Conservation (phyloP, 805 yeast species). For the Hanseniaspora pseudoguilliermondii region DNA sequence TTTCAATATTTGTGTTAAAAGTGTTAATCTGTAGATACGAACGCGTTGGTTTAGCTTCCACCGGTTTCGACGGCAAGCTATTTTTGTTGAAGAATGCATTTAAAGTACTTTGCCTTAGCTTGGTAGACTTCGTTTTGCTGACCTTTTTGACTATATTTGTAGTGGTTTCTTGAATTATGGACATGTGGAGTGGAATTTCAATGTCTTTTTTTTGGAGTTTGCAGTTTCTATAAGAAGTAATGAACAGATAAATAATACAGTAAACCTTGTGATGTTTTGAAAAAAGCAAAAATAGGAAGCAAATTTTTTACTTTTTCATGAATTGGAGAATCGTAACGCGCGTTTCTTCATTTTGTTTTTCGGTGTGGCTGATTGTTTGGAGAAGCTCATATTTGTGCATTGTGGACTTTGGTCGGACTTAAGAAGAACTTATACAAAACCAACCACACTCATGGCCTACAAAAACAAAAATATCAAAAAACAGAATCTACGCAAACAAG, state of each 20-base stretch:
- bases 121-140: constrained; percentile 15
- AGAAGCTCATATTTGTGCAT: no score
- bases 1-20: neutral
- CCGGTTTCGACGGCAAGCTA: neutral
- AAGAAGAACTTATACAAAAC: neutral
- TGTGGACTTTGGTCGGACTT: neutral
- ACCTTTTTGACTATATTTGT: neutral
- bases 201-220: no score
- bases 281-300: no score
- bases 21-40: neutral
- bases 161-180: neutral
- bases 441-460: neutral
- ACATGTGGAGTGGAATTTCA: neutral
- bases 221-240: no score
- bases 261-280: no score
- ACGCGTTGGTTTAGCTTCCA: neutral
- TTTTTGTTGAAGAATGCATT: neutral
- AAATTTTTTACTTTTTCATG: neutral
- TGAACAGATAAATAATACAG: no score
- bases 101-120: neutral
- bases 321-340: neutral
- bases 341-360: no score
- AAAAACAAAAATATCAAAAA: no score
- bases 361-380: no score
- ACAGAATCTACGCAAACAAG: neutral